A percentile compares a stretch with the other conserved stretches of the same genome.
Conservation (phyloP, 1,284 basidiomycete genomes). For the Ganoderma meredithae region DNA sequence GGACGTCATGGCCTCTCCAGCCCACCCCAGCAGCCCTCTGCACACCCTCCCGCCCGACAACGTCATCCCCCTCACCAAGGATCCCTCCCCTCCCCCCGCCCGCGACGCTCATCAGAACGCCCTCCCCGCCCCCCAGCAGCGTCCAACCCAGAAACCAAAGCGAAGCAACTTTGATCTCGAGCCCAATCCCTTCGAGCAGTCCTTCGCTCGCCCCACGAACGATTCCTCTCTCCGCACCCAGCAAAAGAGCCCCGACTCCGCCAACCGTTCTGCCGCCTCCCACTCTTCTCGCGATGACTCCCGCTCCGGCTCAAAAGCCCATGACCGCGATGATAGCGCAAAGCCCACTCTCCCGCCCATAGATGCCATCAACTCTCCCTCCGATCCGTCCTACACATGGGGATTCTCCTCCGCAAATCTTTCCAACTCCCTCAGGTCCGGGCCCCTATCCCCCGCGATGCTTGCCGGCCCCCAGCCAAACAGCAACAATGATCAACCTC, state of each 20-base stretch:
- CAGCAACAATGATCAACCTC: slow-evolving; percentile 40
- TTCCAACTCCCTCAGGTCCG: slow-evolving; percentile 83
- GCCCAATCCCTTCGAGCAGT: slow-evolving; percentile 97
- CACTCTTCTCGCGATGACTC: slow-evolving; percentile 49
- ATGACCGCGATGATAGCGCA: slow-evolving; percentile 48
- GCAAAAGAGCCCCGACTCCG: slow-evolving; percentile 38
- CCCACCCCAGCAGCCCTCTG: slow-evolving; percentile 32
- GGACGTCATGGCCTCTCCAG: slow-evolving; percentile 34
- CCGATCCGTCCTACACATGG: slow-evolving; percentile 82
- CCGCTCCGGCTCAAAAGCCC: slow-evolving; percentile 44
- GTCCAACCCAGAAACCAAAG: slow-evolving; percentile 39
- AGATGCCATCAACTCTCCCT: slow-evolving; percentile 85
- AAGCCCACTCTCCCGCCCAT: slow-evolving; percentile 86
- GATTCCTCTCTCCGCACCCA: slow-evolving; percentile 55
- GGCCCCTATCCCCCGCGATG: slow-evolving; percentile 95
- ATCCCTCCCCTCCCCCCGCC: slow-evolving; percentile 19
- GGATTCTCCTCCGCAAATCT: slow-evolving; percentile 63
- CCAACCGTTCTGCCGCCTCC: slow-evolving; percentile 48
- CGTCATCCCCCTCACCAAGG: slow-evolving; percentile 25
- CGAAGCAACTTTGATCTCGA: slow-evolving; percentile 84
- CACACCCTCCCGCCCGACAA: slow-evolving; percentile 23
- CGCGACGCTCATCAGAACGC: slow-evolving; percentile 3
- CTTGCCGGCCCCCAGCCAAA: slow-evolving; percentile 82
- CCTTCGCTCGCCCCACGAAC: slow-evolving; percentile 70
- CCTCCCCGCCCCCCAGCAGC: slow-evolving; percentile 20